A percentile compares a stretch with the other conserved stretches of the same genome.
Evolutionary conservation across 176 grass and related monocot species (phyloP).

Genomic region (Alloteropsis semialata): DNA sequence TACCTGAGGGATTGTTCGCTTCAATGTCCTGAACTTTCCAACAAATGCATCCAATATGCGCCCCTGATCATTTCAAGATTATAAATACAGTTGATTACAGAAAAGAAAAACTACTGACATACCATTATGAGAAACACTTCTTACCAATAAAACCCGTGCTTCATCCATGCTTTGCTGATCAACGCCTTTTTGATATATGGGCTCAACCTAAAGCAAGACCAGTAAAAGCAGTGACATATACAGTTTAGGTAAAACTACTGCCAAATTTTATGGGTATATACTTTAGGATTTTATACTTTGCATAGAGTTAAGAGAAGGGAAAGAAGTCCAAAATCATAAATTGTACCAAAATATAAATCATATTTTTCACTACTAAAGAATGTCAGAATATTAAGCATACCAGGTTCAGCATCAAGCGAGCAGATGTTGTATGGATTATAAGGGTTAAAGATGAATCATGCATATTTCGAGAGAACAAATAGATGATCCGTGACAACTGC

Average conservation of each 20-base stretch:
- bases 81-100: slow-evolving; percentile 15
- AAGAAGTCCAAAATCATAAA: neutral
- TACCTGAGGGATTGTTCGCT: slow-evolving; percentile 94
- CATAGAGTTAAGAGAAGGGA: slow-evolving; percentile 19
- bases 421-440: slow-evolving; percentile 95
- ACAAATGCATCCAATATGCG: slow-evolving; percentile 99
- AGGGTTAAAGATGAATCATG: slow-evolving; percentile 96
- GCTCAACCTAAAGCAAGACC: slow-evolving; percentile 73
- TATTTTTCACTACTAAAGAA: slow-evolving; percentile 23
- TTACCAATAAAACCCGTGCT: slow-evolving; percentile 93
- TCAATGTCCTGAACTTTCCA: slow-evolving; percentile 92
- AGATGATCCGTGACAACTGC: slow-evolving; percentile 96
- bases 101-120: neutral
- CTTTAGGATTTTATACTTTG: neutral
- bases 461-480: slow-evolving; percentile 99
- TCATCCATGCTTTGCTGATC: slow-evolving; percentile 95
- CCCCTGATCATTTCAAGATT: slow-evolving; percentile 45
- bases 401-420: slow-evolving; percentile 98
- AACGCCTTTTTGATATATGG: slow-evolving; percentile 97
- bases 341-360: neutral
- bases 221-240: slow-evolving; percentile 25
- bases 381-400: slow-evolving; percentile 49
- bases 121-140: slow-evolving; percentile 19
- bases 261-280: slow-evolving; percentile 14
- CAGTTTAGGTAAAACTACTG: neutral